A percentile compares a stretch with the other conserved stretches of the same genome.
Conservation (phyloP, 2,329 filamentous ascomycete genomes). For the Ascochyta lentis region DNA sequence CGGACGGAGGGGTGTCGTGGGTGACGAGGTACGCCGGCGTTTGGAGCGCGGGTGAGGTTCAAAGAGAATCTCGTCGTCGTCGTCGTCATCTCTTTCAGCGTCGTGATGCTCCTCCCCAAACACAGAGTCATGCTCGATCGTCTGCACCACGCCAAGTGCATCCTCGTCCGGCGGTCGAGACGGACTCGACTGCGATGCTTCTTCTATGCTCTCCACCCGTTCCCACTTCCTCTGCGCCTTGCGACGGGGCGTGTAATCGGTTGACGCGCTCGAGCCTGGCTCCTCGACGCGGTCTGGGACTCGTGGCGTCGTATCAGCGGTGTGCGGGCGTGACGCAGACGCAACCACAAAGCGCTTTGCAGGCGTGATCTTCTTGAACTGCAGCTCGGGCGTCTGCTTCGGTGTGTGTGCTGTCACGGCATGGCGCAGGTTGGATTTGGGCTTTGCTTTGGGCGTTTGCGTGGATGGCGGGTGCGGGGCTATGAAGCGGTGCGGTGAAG, state of each 20-base stretch:
- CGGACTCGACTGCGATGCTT: slow-evolving; percentile 29
- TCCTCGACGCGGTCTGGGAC: slow-evolving; percentile 2
- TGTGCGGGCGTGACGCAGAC: slow-evolving; percentile 16
- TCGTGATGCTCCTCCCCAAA: slow-evolving; percentile 4
- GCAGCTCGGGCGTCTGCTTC: neutral
- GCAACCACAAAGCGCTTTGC: slow-evolving; percentile 44
- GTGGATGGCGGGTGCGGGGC: neutral
- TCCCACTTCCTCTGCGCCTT: slow-evolving; percentile 15
- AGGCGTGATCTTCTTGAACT: slow-evolving; percentile 31
- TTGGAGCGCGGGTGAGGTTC: slow-evolving; percentile 23
- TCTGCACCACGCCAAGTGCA: slow-evolving; percentile 14
- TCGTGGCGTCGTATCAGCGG: neutral
- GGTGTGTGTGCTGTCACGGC: neutral
- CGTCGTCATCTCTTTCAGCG: slow-evolving; percentile 1
- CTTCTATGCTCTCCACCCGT: slow-evolving; percentile 46
- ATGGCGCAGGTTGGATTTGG: slow-evolving; percentile 2
- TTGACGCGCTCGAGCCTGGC: neutral
- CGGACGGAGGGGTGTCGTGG: neutral
- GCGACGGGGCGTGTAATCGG: neutral
- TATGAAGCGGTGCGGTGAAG: slow-evolving; percentile 18
- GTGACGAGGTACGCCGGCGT: slow-evolving; percentile 32
- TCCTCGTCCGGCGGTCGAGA: slow-evolving; percentile 13
- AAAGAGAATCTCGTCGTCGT: slow-evolving; percentile 41
- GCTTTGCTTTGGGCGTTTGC: slow-evolving; percentile 3
- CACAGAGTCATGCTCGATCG: slow-evolving; percentile 19